These are phyloP conservation scores for Cyclotella baltica DNA, from an alignment of 108 stramenopile genomes.

Conservation along the genomic window DNA sequence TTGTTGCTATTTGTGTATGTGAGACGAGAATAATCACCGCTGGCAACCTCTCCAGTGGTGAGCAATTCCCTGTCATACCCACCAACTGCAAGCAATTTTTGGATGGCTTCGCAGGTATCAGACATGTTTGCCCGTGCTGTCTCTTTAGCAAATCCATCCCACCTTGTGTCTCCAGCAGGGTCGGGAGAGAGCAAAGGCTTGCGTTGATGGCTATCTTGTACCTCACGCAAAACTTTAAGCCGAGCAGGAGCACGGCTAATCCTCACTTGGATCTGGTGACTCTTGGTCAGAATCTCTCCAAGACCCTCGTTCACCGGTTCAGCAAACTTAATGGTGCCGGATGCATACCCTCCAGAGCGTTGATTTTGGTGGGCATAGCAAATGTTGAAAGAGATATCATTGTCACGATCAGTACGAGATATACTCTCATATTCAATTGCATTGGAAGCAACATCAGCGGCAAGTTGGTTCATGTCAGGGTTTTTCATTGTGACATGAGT, in stretches of 20 bases:
- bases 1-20: constrained; percentile 27
- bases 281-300: constrained; percentile 4
- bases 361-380: constrained; percentile 28
- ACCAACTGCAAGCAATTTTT: neutral
- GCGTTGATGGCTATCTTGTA: constrained; percentile 5
- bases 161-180: constrained; percentile 9
- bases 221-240: neutral
- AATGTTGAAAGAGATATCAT: neutral
- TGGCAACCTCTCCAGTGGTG: constrained; percentile 2
- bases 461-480: constrained; percentile 5
- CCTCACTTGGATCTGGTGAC: constrained; percentile 4
- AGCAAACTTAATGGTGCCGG: constrained; percentile 14
- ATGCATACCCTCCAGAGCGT: constrained; percentile 23
- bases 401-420: neutral
- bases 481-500: neutral
- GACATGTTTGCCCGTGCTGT: neutral
- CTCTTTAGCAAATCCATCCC: neutral
- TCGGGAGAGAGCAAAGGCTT: constrained; percentile 5
- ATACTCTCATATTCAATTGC: neutral
- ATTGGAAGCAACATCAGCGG: constrained; percentile 9
- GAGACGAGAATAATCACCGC: neutral
- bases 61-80: constrained; percentile 9
- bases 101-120: neutral
- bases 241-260: neutral
- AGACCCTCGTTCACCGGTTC: constrained; percentile 9